Evolutionary conservation across 371 early-diverging fungal genomes (phyloP).

Genomic region (Mucor saturninus): DNA sequence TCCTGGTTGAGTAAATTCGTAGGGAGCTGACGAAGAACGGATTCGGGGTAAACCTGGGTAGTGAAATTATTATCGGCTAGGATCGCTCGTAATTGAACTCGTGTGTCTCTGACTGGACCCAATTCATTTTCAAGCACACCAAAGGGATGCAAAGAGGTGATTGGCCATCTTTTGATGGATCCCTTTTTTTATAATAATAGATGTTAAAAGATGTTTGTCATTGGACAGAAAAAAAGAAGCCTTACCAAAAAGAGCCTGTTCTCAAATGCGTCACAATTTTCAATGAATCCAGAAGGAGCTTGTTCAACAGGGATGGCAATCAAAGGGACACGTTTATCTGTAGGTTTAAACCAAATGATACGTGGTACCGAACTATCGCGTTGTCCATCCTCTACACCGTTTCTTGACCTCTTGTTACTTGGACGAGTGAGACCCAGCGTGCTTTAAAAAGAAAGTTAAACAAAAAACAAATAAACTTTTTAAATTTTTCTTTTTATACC

Average conservation of each 20-base stretch:
- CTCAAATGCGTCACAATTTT: slow-evolving; percentile 59
- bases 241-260: slow-evolving; percentile 60
- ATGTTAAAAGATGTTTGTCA: neutral
- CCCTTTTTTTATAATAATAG: slow-evolving; percentile 34
- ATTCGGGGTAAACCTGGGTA: slow-evolving; percentile 54
- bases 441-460: slow-evolving; percentile 9
- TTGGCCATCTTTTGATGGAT: slow-evolving; percentile 75
- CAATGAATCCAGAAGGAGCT: slow-evolving; percentile 69
- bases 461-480: neutral
- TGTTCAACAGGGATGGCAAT: slow-evolving; percentile 76
- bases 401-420: slow-evolving; percentile 53
- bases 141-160: slow-evolving; percentile 72
- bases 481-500: slow-evolving; percentile 18
- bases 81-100: slow-evolving; percentile 72
- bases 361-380: slow-evolving; percentile 36
- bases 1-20: slow-evolving; percentile 53
- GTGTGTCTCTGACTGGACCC: slow-evolving; percentile 69
- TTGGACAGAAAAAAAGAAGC: neutral
- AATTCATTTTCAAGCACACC: slow-evolving; percentile 67
- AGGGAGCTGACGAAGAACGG: slow-evolving; percentile 45
- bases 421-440: slow-evolving; percentile 61
- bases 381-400: slow-evolving; percentile 28
- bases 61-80: slow-evolving; percentile 67
- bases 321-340: slow-evolving; percentile 79
- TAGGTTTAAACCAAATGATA: slow-evolving; percentile 87